Percentiles rank a stretch among this genome's conserved stretches.
phyloP scores from a whole-genome alignment of 495 filamentous ascomycete genomes.

The Penicillium atrosanguineum region DNA sequence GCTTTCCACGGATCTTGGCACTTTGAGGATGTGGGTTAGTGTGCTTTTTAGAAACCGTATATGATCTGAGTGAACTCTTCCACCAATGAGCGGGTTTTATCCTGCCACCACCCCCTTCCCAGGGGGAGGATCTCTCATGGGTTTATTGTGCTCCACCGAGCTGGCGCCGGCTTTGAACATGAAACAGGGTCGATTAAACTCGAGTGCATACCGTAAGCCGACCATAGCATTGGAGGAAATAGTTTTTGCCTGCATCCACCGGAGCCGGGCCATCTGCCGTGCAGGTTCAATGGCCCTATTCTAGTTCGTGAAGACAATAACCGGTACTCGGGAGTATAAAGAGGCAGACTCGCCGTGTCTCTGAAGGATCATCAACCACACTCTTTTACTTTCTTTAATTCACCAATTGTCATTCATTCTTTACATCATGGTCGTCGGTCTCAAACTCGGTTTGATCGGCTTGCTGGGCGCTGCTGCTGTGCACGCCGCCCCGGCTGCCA shows the following conservation, averaged over 20 bases:
- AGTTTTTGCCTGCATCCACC: not conserved
- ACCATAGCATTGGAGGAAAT: not conserved
- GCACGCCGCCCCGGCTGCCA: not conserved
- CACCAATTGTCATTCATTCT: not conserved
- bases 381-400: not conserved
- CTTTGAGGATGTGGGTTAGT: not conserved
- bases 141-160: not conserved
- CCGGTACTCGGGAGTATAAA: not conserved
- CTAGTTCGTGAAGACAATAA: not conserved
- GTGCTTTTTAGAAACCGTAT: not conserved
- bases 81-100: not conserved
- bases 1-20: too few species aligned
- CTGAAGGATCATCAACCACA: not conserved
- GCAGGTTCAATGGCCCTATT: not conserved
- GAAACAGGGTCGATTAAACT: not conserved
- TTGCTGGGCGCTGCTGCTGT: constrained; percentile 6
- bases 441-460: constrained; percentile 7
- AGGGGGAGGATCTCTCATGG: not conserved
- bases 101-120: not conserved
- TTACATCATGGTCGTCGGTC: constrained; percentile 4
- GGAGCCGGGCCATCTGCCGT: not conserved
- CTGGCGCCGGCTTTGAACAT: not conserved
- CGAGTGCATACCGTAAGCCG: not conserved
- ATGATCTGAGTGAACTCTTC: not conserved
- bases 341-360: not conserved